A percentile compares a stretch with the other conserved stretches of the same genome.
Conservation (phyloP, 2,329 filamentous ascomycete species). For the Didymellaceae sp. region DNA sequence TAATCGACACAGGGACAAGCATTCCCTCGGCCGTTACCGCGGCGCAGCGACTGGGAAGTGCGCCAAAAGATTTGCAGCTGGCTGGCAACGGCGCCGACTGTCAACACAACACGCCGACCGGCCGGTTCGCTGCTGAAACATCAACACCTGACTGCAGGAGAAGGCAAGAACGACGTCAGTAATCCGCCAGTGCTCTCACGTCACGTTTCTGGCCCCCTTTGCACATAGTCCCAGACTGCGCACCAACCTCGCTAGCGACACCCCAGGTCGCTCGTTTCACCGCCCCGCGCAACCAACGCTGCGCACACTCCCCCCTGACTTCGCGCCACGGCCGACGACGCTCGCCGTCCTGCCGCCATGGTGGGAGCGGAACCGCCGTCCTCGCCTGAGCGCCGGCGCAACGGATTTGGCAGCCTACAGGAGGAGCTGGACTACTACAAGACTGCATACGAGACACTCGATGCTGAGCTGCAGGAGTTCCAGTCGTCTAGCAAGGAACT, state of each 20-base stretch:
- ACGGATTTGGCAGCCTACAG: conserved; percentile 55
- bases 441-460: conserved; percentile 89
- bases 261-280: conserved; percentile 10
- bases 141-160: conserved; percentile 23
- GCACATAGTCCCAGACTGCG: conserved; percentile 8
- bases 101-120: conserved; percentile 22
- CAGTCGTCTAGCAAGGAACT: conserved; percentile 92
- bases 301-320: conserved; percentile 37
- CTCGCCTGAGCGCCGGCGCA: conserved; percentile 41
- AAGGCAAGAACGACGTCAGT: conserved; percentile 23
- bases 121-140: conserved; percentile 33
- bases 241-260: background rate
- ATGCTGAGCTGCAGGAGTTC: conserved; percentile 90
- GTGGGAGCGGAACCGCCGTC: conserved; percentile 37
- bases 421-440: conserved; percentile 95
- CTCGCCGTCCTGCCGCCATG: conserved; percentile 36
- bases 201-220: conserved; percentile 7
- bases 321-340: conserved; percentile 20
- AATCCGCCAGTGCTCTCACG: conserved; percentile 20
- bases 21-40: conserved; percentile 12
- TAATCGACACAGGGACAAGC: conserved; percentile 43
- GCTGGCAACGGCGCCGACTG: conserved; percentile 36
- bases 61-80: conserved; percentile 24
- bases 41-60: conserved; percentile 15
- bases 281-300: conserved; percentile 29